These are phyloP conservation scores for Verticillium tricorpus DNA, from an alignment of 2,329 filamentous ascomycete genomes.

Conservation along the genomic window DNA sequence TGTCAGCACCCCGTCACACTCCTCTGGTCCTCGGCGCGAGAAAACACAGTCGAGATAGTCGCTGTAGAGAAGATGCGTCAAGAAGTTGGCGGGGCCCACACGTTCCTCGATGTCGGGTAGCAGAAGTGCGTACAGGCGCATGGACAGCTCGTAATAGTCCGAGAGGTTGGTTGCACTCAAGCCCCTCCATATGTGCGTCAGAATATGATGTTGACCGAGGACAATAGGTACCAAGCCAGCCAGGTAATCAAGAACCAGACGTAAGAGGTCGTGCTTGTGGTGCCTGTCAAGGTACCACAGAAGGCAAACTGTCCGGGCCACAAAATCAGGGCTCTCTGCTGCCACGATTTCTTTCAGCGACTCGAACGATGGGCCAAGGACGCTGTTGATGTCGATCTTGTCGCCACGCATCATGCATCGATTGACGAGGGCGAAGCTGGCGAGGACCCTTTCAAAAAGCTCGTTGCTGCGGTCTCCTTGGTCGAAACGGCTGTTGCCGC, in stretches of 20 bases:
- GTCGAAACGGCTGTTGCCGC: conserved; percentile 15
- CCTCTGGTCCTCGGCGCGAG: conserved; percentile 17
- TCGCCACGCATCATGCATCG: conserved; percentile 26
- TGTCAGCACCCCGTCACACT: conserved; percentile 22
- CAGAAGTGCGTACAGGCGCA: conserved; percentile 23
- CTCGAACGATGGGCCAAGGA: conserved; percentile 29
- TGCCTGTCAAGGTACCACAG: conserved; percentile 29
- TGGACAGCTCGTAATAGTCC: conserved; percentile 26
- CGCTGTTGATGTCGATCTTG: conserved; percentile 22
- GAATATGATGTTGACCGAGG: conserved; percentile 21
- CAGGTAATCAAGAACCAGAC: conserved; percentile 26
- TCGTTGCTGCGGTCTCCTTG: conserved; percentile 25
- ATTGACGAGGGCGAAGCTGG: conserved; percentile 27
- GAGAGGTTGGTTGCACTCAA: conserved; percentile 24
- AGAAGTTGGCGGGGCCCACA: conserved; percentile 25
- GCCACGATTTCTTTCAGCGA: conserved; percentile 26
- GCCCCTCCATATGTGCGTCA: conserved; percentile 25
- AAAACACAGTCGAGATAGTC: conserved; percentile 29
- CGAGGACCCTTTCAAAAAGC: conserved; percentile 28
- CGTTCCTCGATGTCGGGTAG: conserved; percentile 24
- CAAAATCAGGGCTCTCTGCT: conserved; percentile 27
- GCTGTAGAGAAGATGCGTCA: conserved; percentile 27
- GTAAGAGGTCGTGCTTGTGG: conserved; percentile 25
- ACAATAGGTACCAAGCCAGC: conserved; percentile 23
- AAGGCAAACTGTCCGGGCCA: conserved; percentile 26